These are phyloP conservation scores for Diaporthe citriasiana DNA, from an alignment of 2,329 filamentous ascomycete species.

Conservation along the genomic window DNA sequence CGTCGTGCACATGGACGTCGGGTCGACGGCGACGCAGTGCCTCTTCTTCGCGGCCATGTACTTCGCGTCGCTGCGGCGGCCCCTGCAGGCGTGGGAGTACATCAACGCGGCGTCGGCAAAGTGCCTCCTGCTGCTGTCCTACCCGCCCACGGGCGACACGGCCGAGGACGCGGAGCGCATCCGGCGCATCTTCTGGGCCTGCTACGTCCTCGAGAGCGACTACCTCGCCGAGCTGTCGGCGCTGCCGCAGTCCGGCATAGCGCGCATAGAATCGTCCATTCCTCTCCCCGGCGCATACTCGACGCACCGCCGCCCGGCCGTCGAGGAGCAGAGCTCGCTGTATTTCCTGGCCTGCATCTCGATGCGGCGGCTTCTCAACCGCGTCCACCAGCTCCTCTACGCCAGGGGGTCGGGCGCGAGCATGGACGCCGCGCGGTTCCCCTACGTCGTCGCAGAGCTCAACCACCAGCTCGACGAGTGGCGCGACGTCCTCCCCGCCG, in stretches of 20 bases:
- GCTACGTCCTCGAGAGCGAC: constrained; percentile 68
- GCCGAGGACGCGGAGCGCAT: constrained; percentile 62
- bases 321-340: constrained; percentile 63
- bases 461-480: constrained; percentile 65
- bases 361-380: constrained; percentile 62
- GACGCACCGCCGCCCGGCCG: constrained; percentile 56
- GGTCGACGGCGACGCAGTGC: constrained; percentile 62
- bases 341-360: constrained; percentile 69
- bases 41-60: constrained; percentile 65
- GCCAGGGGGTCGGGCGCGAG: constrained; percentile 57
- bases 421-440: constrained; percentile 61
- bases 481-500: constrained; percentile 60
- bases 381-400: constrained; percentile 65
- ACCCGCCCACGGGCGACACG: constrained; percentile 53
- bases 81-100: constrained; percentile 67
- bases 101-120: constrained; percentile 64
- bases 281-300: constrained; percentile 62
- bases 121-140: constrained; percentile 63
- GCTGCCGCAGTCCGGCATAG: constrained; percentile 64
- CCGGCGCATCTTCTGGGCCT: constrained; percentile 67
- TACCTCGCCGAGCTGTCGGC: constrained; percentile 66
- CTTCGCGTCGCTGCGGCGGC: constrained; percentile 64
- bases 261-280: constrained; percentile 65
- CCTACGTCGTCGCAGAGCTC: constrained; percentile 62
- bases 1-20: constrained; percentile 61